phyloP scores from a whole-genome alignment of 768 basidiomycete species.

The Mycena floridula region DNA sequence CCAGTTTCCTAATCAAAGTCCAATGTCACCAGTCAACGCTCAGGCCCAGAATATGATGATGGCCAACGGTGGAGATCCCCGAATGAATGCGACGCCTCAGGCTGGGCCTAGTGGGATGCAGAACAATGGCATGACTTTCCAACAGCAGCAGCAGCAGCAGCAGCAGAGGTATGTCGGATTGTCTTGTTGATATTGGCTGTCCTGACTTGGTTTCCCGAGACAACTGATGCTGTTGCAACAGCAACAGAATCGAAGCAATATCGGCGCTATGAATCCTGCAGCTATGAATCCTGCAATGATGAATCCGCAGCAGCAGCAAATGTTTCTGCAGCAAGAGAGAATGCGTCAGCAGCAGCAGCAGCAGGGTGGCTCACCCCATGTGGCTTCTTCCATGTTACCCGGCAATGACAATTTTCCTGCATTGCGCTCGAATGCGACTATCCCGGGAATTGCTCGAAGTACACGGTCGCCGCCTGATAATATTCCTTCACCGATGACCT shows the following conservation, averaged over 20 bases:
- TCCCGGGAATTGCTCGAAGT: constrained; percentile 73
- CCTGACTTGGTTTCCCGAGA: no score
- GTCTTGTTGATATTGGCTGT: no score
- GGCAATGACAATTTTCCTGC: constrained; percentile 38
- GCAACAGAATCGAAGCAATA: constrained; percentile 18
- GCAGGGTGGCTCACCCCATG: constrained; percentile 11
- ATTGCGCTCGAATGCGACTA: constrained; percentile 51
- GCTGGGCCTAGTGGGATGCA: constrained; percentile 18
- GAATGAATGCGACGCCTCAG: constrained; percentile 7
- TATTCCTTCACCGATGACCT: constrained; percentile 40
- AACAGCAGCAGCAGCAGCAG: constrained; percentile 14
- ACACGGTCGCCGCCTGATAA: constrained; percentile 71
- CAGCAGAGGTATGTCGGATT: no score
- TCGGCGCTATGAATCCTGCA: constrained; percentile 20
- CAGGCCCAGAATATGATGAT: constrained; percentile 14
- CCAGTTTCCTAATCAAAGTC: constrained; percentile 7
- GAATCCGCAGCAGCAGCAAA: constrained; percentile 22
- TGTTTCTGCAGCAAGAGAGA: constrained; percentile 24
- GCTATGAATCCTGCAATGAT: constrained; percentile 14
- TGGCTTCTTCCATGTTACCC: constrained; percentile 35
- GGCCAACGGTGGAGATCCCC: constrained; percentile 14
- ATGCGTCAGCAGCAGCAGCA: constrained; percentile 38
- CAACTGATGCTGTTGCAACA: constrained; percentile 18
- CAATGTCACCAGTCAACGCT: constrained; percentile 7
- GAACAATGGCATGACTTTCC: constrained; percentile 23